phyloP scores from a whole-genome alignment of 2,329 filamentous ascomycete genomes.

The Diaporthe velutina region DNA sequence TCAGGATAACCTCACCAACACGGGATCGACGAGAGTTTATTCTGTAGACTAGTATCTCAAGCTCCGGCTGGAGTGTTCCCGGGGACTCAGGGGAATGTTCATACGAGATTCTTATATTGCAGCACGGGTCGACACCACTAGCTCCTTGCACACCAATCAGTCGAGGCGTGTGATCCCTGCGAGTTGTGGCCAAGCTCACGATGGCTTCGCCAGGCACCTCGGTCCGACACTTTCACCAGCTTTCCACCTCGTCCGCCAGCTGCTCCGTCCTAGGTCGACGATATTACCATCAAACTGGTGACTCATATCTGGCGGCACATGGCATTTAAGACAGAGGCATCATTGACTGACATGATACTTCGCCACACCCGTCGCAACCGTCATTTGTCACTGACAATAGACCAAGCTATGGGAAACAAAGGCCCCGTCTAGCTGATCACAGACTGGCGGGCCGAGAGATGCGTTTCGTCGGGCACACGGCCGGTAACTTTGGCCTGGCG shows the following conservation, averaged over 20 bases:
- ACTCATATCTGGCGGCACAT: not conserved
- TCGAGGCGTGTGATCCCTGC: not conserved
- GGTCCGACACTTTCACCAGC: not conserved
- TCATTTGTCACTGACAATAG: not conserved
- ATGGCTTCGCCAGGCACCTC: not conserved
- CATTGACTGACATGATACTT: not conserved
- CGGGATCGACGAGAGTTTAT: slow-evolving; percentile 18
- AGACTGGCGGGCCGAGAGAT: slow-evolving; percentile 34
- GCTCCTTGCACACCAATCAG: not conserved
- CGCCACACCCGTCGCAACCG: not conserved
- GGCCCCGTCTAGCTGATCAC: not conserved
- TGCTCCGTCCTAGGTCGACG: not conserved
- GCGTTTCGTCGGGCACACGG: slow-evolving; percentile 28
- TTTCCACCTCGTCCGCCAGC: not conserved
- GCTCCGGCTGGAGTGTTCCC: not conserved
- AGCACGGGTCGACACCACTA: slow-evolving; percentile 1
- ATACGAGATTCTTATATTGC: slow-evolving; percentile 24
- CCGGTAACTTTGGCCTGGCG: not conserved
- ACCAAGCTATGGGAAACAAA: not conserved
- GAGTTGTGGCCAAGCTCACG: not conserved
- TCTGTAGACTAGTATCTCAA: not conserved
- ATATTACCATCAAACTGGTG: not conserved
- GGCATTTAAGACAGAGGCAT: not conserved
- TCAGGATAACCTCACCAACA: not conserved
- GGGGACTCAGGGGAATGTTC: not conserved